A percentile compares a stretch with the other conserved stretches of the same genome.
Conservation (phyloP, 2,329 filamentous ascomycete genomes). For the Pyrenochaeta sp. region DNA sequence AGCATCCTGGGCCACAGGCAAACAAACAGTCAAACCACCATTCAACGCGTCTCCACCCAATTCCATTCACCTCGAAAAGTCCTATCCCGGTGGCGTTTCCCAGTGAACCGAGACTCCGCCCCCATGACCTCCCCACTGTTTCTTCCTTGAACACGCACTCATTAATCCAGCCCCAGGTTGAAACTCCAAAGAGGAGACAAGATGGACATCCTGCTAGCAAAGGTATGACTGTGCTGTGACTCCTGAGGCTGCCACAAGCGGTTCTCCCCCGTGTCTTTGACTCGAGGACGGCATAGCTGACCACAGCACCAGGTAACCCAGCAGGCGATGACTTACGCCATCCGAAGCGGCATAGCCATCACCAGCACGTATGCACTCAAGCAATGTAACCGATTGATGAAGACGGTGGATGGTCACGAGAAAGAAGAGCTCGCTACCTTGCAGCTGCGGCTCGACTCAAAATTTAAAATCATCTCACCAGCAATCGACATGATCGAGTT, state of each 20-base stretch:
- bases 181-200: slow-evolving; percentile 32
- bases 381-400: slow-evolving; percentile 80
- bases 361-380: slow-evolving; percentile 86
- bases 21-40: slow-evolving; percentile 17
- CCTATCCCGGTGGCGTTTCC: not conserved
- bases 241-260: slow-evolving; percentile 3
- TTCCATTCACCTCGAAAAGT: not conserved
- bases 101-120: not conserved
- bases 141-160: slow-evolving; percentile 2
- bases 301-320: slow-evolving; percentile 64
- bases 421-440: slow-evolving; percentile 76
- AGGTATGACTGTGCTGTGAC: slow-evolving; percentile 54
- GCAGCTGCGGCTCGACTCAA: slow-evolving; percentile 79
- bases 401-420: slow-evolving; percentile 73
- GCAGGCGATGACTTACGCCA: slow-evolving; percentile 92
- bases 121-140: slow-evolving; percentile 5
- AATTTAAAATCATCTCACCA: slow-evolving; percentile 91
- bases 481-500: slow-evolving; percentile 93
- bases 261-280: not conserved
- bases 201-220: slow-evolving; percentile 76
- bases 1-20: slow-evolving; percentile 23
- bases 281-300: slow-evolving; percentile 8
- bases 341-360: slow-evolving; percentile 82
- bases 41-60: slow-evolving; percentile 4
- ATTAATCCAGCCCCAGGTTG: slow-evolving; percentile 5